A percentile compares a stretch with the other conserved stretches of the same genome.
Conservation (phyloP, 495 filamentous ascomycete genomes). For the Polyplosphaeria fusca region DNA sequence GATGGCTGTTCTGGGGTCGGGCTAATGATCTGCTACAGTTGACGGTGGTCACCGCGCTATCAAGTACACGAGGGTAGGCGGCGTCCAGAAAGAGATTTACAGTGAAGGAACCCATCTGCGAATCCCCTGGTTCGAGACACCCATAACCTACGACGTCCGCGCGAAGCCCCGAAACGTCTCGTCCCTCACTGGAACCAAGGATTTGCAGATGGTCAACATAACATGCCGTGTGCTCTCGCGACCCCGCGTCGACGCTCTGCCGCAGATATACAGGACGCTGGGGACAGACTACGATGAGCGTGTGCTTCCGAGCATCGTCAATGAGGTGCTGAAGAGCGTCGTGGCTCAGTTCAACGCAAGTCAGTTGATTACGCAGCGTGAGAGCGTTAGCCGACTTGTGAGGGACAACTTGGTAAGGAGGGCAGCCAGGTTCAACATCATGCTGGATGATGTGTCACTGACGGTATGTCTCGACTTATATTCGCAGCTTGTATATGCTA, state of each 20-base stretch:
- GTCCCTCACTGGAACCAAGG: slow-evolving; percentile 96
- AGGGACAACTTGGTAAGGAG: slow-evolving; percentile 87
- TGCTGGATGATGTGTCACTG: slow-evolving; percentile 93
- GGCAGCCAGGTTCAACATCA: slow-evolving; percentile 93
- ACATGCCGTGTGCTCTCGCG: slow-evolving; percentile 98
- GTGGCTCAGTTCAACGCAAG: slow-evolving; percentile 99
- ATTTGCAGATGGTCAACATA: slow-evolving; percentile 99
- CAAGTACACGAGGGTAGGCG: slow-evolving; percentile 91
- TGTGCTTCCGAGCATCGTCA: slow-evolving; percentile 94
- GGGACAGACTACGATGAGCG: slow-evolving; percentile 96
- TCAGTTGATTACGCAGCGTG: slow-evolving; percentile 96
- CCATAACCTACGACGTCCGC: slow-evolving; percentile 94
- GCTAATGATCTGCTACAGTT: slow-evolving; percentile 51
- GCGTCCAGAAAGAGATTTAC: slow-evolving; percentile 96
- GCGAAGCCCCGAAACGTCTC: slow-evolving; percentile 95
- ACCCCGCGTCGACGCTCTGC: slow-evolving; percentile 81
- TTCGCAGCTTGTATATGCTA: background rate
- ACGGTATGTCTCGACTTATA: slow-evolving; percentile 60
- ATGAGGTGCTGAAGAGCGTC: slow-evolving; percentile 97
- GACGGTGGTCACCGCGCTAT: slow-evolving; percentile 99
- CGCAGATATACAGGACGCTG: slow-evolving; percentile 93
- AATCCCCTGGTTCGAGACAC: slow-evolving; percentile 96
- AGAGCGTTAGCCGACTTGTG: slow-evolving; percentile 88
- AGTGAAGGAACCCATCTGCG: slow-evolving; percentile 91
- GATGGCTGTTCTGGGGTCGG: background rate